Evolutionary conservation across 2,329 filamentous ascomycete species (phyloP), one percentile per base, ranked within the genome.

Genomic region (Xenosphaeropsis pyriputrescens): DNA sequence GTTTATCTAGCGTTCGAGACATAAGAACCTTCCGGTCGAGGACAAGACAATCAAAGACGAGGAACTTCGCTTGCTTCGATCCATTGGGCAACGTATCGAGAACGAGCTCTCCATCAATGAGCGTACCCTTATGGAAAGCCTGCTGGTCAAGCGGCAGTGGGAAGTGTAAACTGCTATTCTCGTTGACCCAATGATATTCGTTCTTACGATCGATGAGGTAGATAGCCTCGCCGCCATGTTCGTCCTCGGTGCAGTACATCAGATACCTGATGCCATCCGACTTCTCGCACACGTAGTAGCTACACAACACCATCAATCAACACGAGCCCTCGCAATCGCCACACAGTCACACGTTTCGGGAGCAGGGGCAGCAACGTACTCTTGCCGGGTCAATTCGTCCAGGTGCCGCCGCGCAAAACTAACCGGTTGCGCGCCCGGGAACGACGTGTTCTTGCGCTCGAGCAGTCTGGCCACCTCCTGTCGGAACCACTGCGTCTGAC

Each of bases 141-240:
- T 66, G 60, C 9, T 72, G 68, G 46, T 82, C 70, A 32, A 71
- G 64, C 29, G 73, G 73, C 16, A 80, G 64, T 0, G 91, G 91
- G 48, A 96, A 88, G 57, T 93, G 85, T 17, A 96, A 69, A 40
- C 64, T 70, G 38, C 64, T 64, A 9, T 26, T 26, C 22, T 26
- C 22, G 43, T 71, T 67, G 19, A 96, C 75, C 53, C 72, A 85
- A 72, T 89, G 94, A 65, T 91, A 98, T 57, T 96, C 86, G 62
- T 98, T 96, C 62, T 88, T 93, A 54, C 91, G 85, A 62, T 98
- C 89, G 61, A 98, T 94, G 40, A 98, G 70, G 63, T 94, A 95
- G 54, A 91, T 83, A 17, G 79, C 71, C 55, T 93, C 85, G 35
- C 55, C 47, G 38, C 63, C 64, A 32, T 76, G 69, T 17, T 65